Conservation (phyloP, 1,284 basidiomycete genomes). For the Lentinus polychrous region DNA sequence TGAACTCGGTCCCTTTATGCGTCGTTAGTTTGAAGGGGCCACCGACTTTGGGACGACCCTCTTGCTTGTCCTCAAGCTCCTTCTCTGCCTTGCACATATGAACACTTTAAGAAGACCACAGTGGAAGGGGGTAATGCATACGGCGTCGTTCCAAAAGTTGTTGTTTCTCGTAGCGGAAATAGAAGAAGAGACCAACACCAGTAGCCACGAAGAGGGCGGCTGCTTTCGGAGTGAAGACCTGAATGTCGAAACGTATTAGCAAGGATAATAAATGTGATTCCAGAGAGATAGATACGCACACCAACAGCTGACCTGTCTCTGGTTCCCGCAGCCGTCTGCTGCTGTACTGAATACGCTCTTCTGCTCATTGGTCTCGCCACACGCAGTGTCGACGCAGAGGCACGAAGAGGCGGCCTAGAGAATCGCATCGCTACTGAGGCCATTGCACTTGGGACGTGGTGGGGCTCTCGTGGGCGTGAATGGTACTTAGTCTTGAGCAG, state of each 20-base stretch:
- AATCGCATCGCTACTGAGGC: too few species aligned
- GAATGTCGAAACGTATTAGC: neutral
- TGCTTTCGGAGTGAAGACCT: constrained; percentile 87
- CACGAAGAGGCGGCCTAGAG: too few species aligned
- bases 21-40: constrained; percentile 81
- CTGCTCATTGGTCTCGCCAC: too few species aligned
- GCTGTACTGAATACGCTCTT: neutral
- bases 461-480: too few species aligned
- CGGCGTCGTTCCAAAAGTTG: constrained; percentile 57
- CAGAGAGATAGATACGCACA: constrained; percentile 1
- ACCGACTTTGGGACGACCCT: constrained; percentile 76
- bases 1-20: constrained; percentile 67
- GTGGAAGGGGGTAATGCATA: constrained; percentile 12
- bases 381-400: too few species aligned
- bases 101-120: neutral
- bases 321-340: neutral
- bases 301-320: constrained; percentile 3
- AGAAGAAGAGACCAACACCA: constrained; percentile 78
- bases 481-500: too few species aligned
- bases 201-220: constrained; percentile 80
- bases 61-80: constrained; percentile 51
- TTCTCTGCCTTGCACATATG: constrained; percentile 40
- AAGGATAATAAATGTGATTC: neutral
- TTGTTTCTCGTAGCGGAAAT: constrained; percentile 86
- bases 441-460: too few species aligned